A percentile compares a stretch with the other conserved stretches of the same genome.
These are phyloP conservation scores for Lactuca saligna DNA, from an alignment of 129 eudicot species.

Conservation along the genomic window DNA sequence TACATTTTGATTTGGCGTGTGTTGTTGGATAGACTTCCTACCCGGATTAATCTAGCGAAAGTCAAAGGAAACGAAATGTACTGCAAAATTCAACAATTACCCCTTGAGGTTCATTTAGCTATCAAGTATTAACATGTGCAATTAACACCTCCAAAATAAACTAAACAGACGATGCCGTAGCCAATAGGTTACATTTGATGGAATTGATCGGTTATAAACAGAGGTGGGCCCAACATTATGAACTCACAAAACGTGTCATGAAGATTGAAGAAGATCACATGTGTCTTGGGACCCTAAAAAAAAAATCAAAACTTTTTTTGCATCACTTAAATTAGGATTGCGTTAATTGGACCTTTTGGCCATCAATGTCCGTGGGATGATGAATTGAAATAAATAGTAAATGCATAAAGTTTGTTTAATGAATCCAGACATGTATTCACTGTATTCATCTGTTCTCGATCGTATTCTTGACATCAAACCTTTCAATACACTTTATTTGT, in stretches of 20 bases:
- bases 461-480: background rate
- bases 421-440: background rate
- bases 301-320: background rate
- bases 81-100: too few species aligned
- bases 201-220: background rate
- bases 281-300: conserved; percentile 21
- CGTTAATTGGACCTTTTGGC: conserved; percentile 22
- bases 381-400: background rate
- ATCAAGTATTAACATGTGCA: too few species aligned
- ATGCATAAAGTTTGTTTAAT: conserved; percentile 30
- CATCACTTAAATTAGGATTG: conserved; percentile 18
- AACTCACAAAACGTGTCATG: conserved; percentile 16
- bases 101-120: too few species aligned
- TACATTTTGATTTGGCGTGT: too few species aligned
- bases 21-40: too few species aligned
- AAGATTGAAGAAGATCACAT: conserved; percentile 20
- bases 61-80: too few species aligned
- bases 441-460: background rate
- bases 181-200: background rate
- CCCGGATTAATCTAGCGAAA: too few species aligned
- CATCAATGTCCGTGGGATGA: background rate
- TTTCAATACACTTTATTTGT: background rate
- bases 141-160: background rate
- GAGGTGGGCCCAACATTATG: background rate
- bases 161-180: background rate